Base-by-base conservation (phyloP, 345 rosid genomes). In the Populus tremula region DNA sequence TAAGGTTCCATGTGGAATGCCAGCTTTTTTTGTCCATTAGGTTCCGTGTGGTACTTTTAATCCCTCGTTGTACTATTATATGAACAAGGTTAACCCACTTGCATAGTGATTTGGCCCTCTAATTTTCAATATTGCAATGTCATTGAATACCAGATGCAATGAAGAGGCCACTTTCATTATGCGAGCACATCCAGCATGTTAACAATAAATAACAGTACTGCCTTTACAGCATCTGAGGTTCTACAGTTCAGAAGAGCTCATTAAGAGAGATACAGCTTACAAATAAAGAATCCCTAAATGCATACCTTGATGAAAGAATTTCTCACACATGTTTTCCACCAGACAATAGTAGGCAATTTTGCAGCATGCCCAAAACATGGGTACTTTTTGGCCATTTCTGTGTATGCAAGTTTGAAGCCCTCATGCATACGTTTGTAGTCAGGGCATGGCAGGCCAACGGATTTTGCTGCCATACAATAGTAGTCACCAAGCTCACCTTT, bases 401-500 rank as follows among this genome's bases (percentile, higher is more conserved):
- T 86, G 47, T 96, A 96, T 56, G 99, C 98, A 79, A 89, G 76
- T 75, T 93, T 92, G 80, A 96, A 96, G 75, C 99, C 98, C 86
- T 91, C 90, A 70, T 96, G 99, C 62, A 96, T 83, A 0, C 96
- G 89, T 78, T 91, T 92, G 74, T 96, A 96, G 83, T 96, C 97
- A 29, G 99, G 99, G 83, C 99, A 96, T 33, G 96, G 96, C 43
- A 88, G 84, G 68, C 99, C 99, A 73, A 84, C 87, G 25, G 99
- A 85, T 86, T 96, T 96, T 77, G 99, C 98, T 66, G 98, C 99
- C 99, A 96, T 96, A 85, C 99, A 96, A 67, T 93, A 96, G 86
- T 93, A 96, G 86, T 96, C 98, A 73, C 99, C 99, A 73, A 96
- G 98, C 84, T 96, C 96, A 66, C 99, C 99, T 85, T 91, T 96